These are phyloP conservation scores for Alternaria infectoria DNA, from an alignment of 2,329 filamentous ascomycete species.

Conservation along the genomic window DNA sequence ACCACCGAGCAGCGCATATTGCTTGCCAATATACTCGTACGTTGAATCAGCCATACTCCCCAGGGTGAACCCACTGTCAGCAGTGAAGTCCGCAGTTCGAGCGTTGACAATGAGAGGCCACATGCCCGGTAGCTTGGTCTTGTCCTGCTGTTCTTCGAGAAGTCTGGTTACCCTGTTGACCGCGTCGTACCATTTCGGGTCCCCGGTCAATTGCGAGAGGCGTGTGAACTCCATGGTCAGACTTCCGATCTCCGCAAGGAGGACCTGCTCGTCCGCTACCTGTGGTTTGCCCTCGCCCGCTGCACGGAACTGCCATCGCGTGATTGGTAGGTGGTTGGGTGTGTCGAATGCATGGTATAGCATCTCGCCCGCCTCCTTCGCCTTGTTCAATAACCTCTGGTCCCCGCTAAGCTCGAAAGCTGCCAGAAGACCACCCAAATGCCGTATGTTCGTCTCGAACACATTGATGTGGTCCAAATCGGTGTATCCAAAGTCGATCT, in stretches of 20 bases:
- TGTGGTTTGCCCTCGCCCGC: constrained; percentile 48
- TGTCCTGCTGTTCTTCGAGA: constrained; percentile 51
- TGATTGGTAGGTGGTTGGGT: constrained; percentile 85
- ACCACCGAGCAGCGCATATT: constrained; percentile 52
- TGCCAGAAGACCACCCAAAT: constrained; percentile 82
- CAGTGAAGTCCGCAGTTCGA: constrained; percentile 48
- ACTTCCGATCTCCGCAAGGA: constrained; percentile 57
- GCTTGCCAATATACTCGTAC: constrained; percentile 50
- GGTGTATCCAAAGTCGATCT: constrained; percentile 52
- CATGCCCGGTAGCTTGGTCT: constrained; percentile 55
- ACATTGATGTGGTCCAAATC: constrained; percentile 52
- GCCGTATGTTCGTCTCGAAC: constrained; percentile 69
- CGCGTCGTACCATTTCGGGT: constrained; percentile 56
- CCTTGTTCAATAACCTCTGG: constrained; percentile 74
- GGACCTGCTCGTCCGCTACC: constrained; percentile 48
- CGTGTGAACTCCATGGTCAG: constrained; percentile 57
- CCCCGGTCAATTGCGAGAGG: constrained; percentile 53
- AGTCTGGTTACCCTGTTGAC: constrained; percentile 51
- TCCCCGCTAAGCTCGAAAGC: constrained; percentile 89
- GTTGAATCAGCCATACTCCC: constrained; percentile 49
- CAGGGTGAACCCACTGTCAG: constrained; percentile 45
- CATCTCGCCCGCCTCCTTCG: constrained; percentile 78
- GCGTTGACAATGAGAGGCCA: constrained; percentile 56
- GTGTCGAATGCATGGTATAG: constrained; percentile 87
- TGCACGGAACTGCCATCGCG: constrained; percentile 52